A percentile compares a stretch with the other conserved stretches of the same genome.
These are phyloP conservation scores for Yamadazyma trypodendri DNA, from an alignment of 1,139 yeast genomes.

Conservation along the genomic window DNA sequence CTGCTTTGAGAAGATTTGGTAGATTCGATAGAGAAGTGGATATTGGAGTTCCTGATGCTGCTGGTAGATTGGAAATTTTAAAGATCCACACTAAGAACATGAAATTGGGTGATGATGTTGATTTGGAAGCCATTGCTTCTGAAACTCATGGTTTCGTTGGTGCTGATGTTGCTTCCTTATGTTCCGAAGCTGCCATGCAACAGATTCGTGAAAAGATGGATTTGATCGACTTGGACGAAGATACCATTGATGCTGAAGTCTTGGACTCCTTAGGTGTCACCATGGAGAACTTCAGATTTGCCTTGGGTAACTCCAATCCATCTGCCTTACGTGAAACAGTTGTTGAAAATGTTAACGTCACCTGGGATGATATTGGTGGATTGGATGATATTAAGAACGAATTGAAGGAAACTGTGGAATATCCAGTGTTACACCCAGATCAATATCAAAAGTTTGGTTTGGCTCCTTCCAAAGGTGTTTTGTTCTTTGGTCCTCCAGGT, in stretches of 20 bases:
- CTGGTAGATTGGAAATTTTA: conserved; percentile 95
- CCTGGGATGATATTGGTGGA: conserved; percentile 98
- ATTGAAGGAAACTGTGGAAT: conserved; percentile 97
- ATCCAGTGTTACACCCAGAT: conserved; percentile 98
- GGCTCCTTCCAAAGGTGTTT: conserved; percentile 96
- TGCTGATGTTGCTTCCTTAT: conserved; percentile 76
- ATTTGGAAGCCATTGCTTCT: conserved; percentile 77
- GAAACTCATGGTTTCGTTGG: conserved; percentile 98
- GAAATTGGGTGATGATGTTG: conserved; percentile 95
- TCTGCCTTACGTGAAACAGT: conserved; percentile 99
- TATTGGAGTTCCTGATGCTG: conserved; percentile 98
- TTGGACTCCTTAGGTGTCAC: conserved; percentile 96
- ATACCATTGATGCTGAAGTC: conserved; percentile 95
- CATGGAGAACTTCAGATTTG: conserved; percentile 98
- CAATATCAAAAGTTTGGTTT: conserved; percentile 97
- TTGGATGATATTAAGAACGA: conserved; percentile 93
- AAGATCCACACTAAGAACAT: conserved; percentile 88
- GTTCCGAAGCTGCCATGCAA: conserved; percentile 94
- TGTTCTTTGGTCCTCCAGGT: conserved; percentile 99
- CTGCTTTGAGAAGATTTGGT: conserved; percentile 97
- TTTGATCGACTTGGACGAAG: conserved; percentile 94
- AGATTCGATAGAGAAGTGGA: conserved; percentile 99
- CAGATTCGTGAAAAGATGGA: conserved; percentile 99
- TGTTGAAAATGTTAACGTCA: conserved; percentile 96
- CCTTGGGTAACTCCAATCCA: conserved; percentile 97